Evolutionary conservation across 2,329 filamentous ascomycete species (phyloP), one percentile per base, ranked within the genome.

Genomic region (Calonectria hawksworthii): DNA sequence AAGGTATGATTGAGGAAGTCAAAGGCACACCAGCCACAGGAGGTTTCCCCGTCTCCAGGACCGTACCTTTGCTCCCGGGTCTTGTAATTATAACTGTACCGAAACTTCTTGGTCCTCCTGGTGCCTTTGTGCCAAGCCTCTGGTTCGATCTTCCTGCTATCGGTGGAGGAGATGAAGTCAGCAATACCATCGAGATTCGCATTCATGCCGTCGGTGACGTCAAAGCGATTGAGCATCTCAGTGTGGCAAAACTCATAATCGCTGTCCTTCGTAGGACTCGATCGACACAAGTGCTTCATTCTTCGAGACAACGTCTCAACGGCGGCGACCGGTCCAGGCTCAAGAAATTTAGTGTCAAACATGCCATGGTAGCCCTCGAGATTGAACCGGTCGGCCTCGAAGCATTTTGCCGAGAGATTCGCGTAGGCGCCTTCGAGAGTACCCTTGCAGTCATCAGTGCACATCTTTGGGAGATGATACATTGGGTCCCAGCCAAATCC

Each of bases 1-100:
- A 72, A 36, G 18, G 69, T 72, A 13, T 30, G 69, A n/a, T 72
- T 59, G 21, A 72, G 50, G 34, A 66, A 67, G 38, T 67, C 69
- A 28, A 72, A 72, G 26, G 51, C 59, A 14, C 69, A 72, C 69
- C 61, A 66, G 26, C 28, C 50, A 36, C 61, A 72, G 14, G 51
- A 66, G 2, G 69, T 72, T 34, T 72, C 50, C 36, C 61, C 61
- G 23, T 38, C 50, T 30, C 36, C 61, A 36, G 69, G 69, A n/a
- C 69, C 61, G 14, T 66, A 67, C 5, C 4, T 2, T 34, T 72
- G 69, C 34, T 66, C 26, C 21, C 51, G 61, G 21, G 51, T 38
- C n/a, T 32, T 66, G 61, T 56, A 72, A 2, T 72, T 67, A 28
- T 54, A 70, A 1, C 18, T 28, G 50, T 50, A 59, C 14, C 50